A percentile compares a stretch with the other conserved stretches of the same genome.
Evolutionary conservation across 306 rosid genomes (phyloP).

Genomic region (Ormosia semicastrata): DNA sequence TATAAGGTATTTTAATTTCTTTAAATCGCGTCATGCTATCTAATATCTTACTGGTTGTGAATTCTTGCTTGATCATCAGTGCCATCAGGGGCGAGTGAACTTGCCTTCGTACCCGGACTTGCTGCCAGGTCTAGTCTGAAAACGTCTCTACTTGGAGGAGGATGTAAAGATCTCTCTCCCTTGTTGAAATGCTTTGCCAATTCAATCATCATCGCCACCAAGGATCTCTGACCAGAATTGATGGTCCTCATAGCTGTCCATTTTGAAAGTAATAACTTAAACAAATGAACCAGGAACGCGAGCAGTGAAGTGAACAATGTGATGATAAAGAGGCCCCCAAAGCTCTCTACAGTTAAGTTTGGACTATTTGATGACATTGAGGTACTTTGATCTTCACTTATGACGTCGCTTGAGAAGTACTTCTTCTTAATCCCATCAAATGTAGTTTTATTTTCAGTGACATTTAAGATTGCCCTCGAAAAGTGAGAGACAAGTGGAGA

Average conservation of each 20-base stretch:
- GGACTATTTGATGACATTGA: background rate
- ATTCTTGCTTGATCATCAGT: background rate
- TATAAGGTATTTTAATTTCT: no score
- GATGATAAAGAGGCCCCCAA: constrained; percentile 51
- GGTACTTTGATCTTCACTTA: constrained; percentile 8
- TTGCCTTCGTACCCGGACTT: background rate
- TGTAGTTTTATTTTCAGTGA: constrained; percentile 28
- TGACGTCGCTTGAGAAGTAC: constrained; percentile 9
- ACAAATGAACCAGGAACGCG: constrained; percentile 6
- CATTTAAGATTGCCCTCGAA: constrained; percentile 49
- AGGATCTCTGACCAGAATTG: background rate
- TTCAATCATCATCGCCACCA: background rate
- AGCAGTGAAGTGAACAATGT: constrained; percentile 20
- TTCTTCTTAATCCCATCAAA: constrained; percentile 21
- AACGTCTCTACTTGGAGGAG: no score
- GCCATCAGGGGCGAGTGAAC: background rate
- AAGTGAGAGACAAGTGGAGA: constrained; percentile 42
- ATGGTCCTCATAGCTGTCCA: background rate
- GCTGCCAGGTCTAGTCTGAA: background rate
- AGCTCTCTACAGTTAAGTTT: constrained; percentile 34
- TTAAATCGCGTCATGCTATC: no score
- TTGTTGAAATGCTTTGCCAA: constrained; percentile 20
- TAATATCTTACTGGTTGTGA: no score
- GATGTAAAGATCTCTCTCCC: background rate
- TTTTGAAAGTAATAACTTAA: background rate